These are phyloP conservation scores for Phyllosticta ampelicida DNA, from an alignment of 2,329 filamentous ascomycete genomes.

Conservation along the genomic window DNA sequence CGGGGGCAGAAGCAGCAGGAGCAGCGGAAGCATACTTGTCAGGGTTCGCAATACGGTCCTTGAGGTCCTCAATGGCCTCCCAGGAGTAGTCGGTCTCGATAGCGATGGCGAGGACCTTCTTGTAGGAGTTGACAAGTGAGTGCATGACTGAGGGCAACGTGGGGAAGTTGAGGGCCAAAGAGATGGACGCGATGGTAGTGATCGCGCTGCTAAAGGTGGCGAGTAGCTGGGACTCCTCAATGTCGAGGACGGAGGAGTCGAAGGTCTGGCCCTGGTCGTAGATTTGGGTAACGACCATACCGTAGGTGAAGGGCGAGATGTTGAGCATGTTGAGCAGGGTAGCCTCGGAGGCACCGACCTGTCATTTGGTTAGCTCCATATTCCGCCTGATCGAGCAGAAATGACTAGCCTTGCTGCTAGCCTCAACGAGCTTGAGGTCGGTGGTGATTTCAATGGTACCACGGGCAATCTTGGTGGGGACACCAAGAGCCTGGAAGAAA, in stretches of 20 bases:
- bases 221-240: slow-evolving; percentile 89
- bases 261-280: slow-evolving; percentile 97
- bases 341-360: slow-evolving; percentile 93
- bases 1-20: slow-evolving; percentile 51
- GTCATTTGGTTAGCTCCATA: neutral
- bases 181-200: slow-evolving; percentile 77
- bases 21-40: slow-evolving; percentile 85
- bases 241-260: slow-evolving; percentile 74
- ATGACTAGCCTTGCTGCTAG: slow-evolving; percentile 56
- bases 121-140: slow-evolving; percentile 95
- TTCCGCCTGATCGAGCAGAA: neutral
- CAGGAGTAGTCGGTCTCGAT: slow-evolving; percentile 85
- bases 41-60: slow-evolving; percentile 99
- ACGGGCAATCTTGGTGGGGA: slow-evolving; percentile 99
- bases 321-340: slow-evolving; percentile 99
- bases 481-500: slow-evolving; percentile 99
- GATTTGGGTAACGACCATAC: slow-evolving; percentile 91
- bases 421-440: slow-evolving; percentile 96
- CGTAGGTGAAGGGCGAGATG: slow-evolving; percentile 99
- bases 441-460: slow-evolving; percentile 99
- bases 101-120: slow-evolving; percentile 87
- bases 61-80: slow-evolving; percentile 93
- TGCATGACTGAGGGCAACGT: slow-evolving; percentile 94
- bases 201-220: slow-evolving; percentile 71
- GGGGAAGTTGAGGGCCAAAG: slow-evolving; percentile 87